Percentiles rank a stretch among this genome's conserved stretches.
Conservation (phyloP, 768 basidiomycete species). For the Amanita inopinata region DNA sequence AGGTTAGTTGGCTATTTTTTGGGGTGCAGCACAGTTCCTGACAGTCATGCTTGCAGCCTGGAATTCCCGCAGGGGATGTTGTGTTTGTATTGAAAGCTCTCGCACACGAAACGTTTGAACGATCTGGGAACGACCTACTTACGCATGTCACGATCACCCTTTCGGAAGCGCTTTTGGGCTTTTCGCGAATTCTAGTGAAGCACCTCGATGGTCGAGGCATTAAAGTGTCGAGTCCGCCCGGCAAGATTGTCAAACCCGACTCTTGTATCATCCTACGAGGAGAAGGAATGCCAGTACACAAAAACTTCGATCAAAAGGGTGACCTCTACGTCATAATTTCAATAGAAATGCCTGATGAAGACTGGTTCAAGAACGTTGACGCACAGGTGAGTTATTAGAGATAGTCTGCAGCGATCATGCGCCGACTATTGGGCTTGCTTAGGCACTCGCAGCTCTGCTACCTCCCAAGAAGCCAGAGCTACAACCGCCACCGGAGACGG, state of each 20-base stretch:
- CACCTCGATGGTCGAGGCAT: slow-evolving; percentile 95
- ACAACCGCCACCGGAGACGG: slow-evolving; percentile 59
- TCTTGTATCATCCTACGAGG: slow-evolving; percentile 67
- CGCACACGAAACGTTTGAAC: slow-evolving; percentile 74
- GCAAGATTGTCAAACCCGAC: slow-evolving; percentile 66
- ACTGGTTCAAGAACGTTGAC: slow-evolving; percentile 68
- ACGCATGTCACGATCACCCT: slow-evolving; percentile 79
- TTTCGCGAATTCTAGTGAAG: slow-evolving; percentile 80
- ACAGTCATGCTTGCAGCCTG: slow-evolving; percentile 44
- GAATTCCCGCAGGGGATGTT: slow-evolving; percentile 82
- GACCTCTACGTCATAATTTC: slow-evolving; percentile 76
- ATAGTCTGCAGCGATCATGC: neutral
- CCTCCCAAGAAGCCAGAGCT: slow-evolving; percentile 73
- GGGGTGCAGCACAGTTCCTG: neutral
- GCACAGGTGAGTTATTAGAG: slow-evolving; percentile 36
- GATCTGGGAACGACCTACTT: slow-evolving; percentile 72
- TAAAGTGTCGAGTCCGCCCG: slow-evolving; percentile 60
- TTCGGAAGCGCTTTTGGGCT: slow-evolving; percentile 92
- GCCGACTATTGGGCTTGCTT: slow-evolving; percentile 5
- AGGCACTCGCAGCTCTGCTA: slow-evolving; percentile 58
- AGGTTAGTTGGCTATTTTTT: slow-evolving; percentile 35
- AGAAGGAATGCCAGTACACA: slow-evolving; percentile 86
- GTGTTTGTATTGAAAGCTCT: slow-evolving; percentile 66
- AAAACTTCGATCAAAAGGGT: slow-evolving; percentile 57
- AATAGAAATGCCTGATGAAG: slow-evolving; percentile 78